phyloP scores from a whole-genome alignment of 2,329 filamentous ascomycete species.

The Fusarium redolens region DNA sequence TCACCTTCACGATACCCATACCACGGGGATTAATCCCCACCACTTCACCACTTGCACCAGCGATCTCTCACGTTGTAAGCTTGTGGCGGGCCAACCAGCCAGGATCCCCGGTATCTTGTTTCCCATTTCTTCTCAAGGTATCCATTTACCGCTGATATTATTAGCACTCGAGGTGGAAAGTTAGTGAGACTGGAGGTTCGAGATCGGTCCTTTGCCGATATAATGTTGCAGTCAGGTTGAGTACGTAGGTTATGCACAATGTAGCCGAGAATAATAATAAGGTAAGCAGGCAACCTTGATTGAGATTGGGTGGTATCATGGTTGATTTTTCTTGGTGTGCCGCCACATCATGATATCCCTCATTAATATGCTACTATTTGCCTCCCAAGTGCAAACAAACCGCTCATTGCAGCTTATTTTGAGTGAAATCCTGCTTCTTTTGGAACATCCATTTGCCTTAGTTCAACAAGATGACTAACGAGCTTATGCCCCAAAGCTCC shows the following conservation, averaged over 20 bases:
- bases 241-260: constrained; percentile 4
- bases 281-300: constrained; percentile 3
- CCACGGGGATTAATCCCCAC: constrained; percentile 39
- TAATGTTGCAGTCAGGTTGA: constrained; percentile 3
- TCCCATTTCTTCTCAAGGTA: neutral
- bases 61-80: constrained; percentile 39
- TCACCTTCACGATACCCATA: constrained; percentile 14
- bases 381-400: constrained; percentile 3
- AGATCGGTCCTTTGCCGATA: constrained; percentile 29
- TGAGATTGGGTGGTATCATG: constrained; percentile 23
- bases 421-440: neutral
- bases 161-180: constrained; percentile 4
- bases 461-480: neutral
- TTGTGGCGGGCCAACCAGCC: constrained; percentile 42
- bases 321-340: constrained; percentile 8
- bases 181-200: constrained; percentile 9
- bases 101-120: constrained; percentile 33
- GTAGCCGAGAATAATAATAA: constrained; percentile 6
- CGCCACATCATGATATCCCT: constrained; percentile 33
- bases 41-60: constrained; percentile 26
- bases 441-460: neutral
- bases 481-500: neutral
- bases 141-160: constrained; percentile 24
- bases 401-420: neutral
- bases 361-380: neutral